These are phyloP conservation scores for Kodamaea laetipori DNA, from an alignment of 805 yeast species.

Conservation along the genomic window DNA sequence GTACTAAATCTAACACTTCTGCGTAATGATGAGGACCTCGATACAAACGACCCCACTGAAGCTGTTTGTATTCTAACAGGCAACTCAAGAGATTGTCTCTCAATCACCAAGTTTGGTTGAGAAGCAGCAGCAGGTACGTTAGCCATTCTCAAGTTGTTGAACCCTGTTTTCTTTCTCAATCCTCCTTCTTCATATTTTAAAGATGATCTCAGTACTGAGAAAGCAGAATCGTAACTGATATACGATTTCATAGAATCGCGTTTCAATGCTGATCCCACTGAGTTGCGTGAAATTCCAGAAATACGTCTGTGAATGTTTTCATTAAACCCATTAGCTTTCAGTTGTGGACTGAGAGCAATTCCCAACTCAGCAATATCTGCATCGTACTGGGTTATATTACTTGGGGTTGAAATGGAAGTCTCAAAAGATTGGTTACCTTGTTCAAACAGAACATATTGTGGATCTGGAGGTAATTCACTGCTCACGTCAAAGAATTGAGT, in stretches of 20 bases:
- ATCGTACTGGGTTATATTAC: slow-evolving; percentile 40
- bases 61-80: slow-evolving; percentile 16
- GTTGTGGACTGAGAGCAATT: slow-evolving; percentile 43
- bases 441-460: slow-evolving; percentile 6
- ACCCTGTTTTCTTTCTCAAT: slow-evolving; percentile 53
- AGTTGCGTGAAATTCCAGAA: slow-evolving; percentile 19
- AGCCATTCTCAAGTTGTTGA: slow-evolving; percentile 45
- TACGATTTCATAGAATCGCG: slow-evolving; percentile 51
- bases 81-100: slow-evolving; percentile 15
- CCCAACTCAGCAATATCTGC: slow-evolving; percentile 47
- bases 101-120: slow-evolving; percentile 4
- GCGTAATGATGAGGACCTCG: slow-evolving; percentile 24
- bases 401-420: slow-evolving; percentile 34
- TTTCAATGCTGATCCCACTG: slow-evolving; percentile 36
- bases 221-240: slow-evolving; percentile 60
- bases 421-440: slow-evolving; percentile 15
- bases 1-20: slow-evolving; percentile 40
- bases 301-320: slow-evolving; percentile 16
- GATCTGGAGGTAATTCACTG: slow-evolving; percentile 14
- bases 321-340: slow-evolving; percentile 24
- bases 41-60: slow-evolving; percentile 19
- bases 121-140: slow-evolving; percentile 1
- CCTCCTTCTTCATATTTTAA: slow-evolving; percentile 20
- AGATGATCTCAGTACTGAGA: slow-evolving; percentile 36
- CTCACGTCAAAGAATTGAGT: slow-evolving; percentile 16